phyloP scores from a whole-genome alignment of 2,329 filamentous ascomycete genomes.

The Hymenotorrendiella dingleyae region DNA sequence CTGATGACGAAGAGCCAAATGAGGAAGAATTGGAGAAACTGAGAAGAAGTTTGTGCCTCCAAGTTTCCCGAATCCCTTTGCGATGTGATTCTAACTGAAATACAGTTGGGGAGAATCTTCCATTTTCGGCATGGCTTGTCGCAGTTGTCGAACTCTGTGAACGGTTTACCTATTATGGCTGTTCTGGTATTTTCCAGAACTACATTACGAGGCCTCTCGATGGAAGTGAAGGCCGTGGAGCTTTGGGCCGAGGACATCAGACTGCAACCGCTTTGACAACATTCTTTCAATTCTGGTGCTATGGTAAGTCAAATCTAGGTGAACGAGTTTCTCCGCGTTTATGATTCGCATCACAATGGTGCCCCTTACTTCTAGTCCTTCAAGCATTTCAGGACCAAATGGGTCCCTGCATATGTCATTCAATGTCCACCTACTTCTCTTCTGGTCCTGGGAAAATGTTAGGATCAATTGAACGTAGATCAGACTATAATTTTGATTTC shows the following conservation, averaged over 20 bases:
- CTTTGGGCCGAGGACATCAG: constrained; percentile 48
- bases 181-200: constrained; percentile 55
- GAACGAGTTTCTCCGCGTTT: no score
- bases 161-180: constrained; percentile 60
- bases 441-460: no score
- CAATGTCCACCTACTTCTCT: no score
- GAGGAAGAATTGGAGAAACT: constrained; percentile 12
- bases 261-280: constrained; percentile 49
- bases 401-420: no score
- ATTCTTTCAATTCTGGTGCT: constrained; percentile 47
- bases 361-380: no score
- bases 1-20: constrained; percentile 16
- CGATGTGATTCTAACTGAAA: no score
- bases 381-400: no score
- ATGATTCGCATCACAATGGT: no score
- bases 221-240: constrained; percentile 33
- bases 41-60: constrained; percentile 10
- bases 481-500: no score
- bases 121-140: constrained; percentile 36
- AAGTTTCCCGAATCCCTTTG: no score
- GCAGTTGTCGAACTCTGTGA: constrained; percentile 59
- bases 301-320: no score
- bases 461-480: no score
- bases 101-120: constrained; percentile 13
- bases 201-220: constrained; percentile 45